phyloP scores from a whole-genome alignment of 225 moss, liverwort and hornwort species.

The Physcomitrellopsis africana region DNA sequence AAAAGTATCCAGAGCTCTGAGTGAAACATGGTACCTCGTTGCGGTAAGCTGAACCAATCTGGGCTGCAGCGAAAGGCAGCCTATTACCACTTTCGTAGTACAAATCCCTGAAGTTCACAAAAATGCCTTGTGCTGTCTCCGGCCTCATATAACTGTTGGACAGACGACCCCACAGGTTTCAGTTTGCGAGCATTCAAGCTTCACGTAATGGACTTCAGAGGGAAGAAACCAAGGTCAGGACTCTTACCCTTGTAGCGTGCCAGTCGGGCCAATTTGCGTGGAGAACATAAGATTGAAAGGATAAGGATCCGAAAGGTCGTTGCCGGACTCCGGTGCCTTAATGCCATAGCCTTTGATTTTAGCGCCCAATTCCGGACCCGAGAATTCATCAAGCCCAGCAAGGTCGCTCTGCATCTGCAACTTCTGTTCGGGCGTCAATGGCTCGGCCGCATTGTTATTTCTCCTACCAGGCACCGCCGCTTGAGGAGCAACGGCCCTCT shows the following conservation, averaged over 20 bases:
- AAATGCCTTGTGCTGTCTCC: conserved; percentile 97
- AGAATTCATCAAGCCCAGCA: conserved; percentile 80
- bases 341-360: conserved; percentile 81
- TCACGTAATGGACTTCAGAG: neutral
- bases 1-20: neutral
- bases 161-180: conserved; percentile 6
- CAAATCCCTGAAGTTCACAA: conserved; percentile 77
- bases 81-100: conserved; percentile 80
- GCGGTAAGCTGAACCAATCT: conserved; percentile 94
- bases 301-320: conserved; percentile 84
- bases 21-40: conserved; percentile 66
- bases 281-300: conserved; percentile 99
- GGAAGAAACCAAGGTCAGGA: neutral
- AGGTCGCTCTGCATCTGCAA: conserved; percentile 66
- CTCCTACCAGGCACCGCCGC: conserved; percentile 11
- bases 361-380: conserved; percentile 74
- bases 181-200: neutral
- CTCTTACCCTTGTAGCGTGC: conserved; percentile 67
- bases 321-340: conserved; percentile 80
- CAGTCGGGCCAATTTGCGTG: conserved; percentile 91
- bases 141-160: conserved; percentile 79
- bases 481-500: neutral
- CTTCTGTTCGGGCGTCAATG: conserved; percentile 47
- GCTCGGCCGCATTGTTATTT: conserved; percentile 57
- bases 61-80: conserved; percentile 95